Conservation (phyloP, 129 eudicot species). For the Helianthus annuus region DNA sequence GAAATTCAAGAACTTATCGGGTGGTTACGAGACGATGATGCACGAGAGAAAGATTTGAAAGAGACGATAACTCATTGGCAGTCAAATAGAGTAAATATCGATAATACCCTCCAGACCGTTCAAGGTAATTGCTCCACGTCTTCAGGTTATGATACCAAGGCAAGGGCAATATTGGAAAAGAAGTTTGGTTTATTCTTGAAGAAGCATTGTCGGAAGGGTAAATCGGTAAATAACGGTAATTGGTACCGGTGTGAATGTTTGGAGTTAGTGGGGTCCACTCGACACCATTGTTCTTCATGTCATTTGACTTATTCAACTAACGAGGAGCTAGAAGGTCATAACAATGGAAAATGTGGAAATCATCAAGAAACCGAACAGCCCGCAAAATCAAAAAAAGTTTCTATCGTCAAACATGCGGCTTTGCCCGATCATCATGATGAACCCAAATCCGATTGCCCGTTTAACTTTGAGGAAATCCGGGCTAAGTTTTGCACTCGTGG, state of each 20-base stretch:
- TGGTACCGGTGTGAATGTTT: slow-evolving; percentile 73
- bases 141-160: slow-evolving; percentile 50
- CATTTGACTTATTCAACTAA: slow-evolving; percentile 55
- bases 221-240: slow-evolving; percentile 30
- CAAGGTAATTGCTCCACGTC: slow-evolving; percentile 33
- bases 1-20: slow-evolving; percentile 65
- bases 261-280: slow-evolving; percentile 63
- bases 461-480: slow-evolving; percentile 52
- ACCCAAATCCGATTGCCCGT: slow-evolving; percentile 42
- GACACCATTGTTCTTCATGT: slow-evolving; percentile 72
- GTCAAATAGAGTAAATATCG: slow-evolving; percentile 32
- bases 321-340: slow-evolving; percentile 61
- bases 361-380: slow-evolving; percentile 25
- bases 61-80: slow-evolving; percentile 70
- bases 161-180: slow-evolving; percentile 52
- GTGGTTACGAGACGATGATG: slow-evolving; percentile 65
- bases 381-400: slow-evolving; percentile 19
- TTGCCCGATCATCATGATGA: slow-evolving; percentile 25
- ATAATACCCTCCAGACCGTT: slow-evolving; percentile 24
- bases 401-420: slow-evolving; percentile 25
- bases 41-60: slow-evolving; percentile 70
- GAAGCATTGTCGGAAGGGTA: slow-evolving; percentile 38
- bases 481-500: slow-evolving; percentile 49
- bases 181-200: slow-evolving; percentile 48
- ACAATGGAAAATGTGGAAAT: slow-evolving; percentile 39